Conservation (phyloP, 1,284 basidiomycete genomes). For the Mycena sp. region DNA sequence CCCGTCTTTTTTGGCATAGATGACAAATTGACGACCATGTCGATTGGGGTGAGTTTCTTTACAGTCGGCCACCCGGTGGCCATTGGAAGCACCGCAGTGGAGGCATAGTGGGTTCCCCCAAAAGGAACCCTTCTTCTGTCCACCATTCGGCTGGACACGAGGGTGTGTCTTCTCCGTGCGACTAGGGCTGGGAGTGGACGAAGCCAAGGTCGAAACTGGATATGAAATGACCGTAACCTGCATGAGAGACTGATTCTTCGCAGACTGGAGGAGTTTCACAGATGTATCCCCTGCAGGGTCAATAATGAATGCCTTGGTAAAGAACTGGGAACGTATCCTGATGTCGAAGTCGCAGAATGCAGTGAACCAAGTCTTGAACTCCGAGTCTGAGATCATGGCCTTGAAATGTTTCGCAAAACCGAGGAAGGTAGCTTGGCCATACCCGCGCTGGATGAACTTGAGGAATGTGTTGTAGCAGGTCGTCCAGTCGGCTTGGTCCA, state of each 20-base stretch:
- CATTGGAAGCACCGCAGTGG: neutral
- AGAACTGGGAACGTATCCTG: neutral
- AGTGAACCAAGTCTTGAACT: neutral
- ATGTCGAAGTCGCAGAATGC: neutral
- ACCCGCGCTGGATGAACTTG: neutral
- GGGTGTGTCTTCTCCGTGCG: no score
- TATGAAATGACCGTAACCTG: no score
- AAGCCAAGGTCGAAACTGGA: no score
- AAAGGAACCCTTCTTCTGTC: neutral
- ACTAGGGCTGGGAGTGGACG: no score
- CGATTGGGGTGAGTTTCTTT: neutral
- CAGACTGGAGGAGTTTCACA: no score
- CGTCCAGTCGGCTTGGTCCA: neutral
- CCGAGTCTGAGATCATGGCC: neutral
- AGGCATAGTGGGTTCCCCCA: neutral
- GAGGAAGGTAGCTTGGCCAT: neutral
- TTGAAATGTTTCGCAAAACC: neutral
- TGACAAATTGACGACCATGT: conserved; percentile 2
- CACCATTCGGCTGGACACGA: neutral
- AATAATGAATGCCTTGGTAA: no score
- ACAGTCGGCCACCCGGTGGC: conserved; percentile 1
- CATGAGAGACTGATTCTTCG: no score
- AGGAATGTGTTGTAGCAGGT: neutral
- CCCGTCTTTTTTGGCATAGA: neutral
- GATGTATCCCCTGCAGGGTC: no score